Evolutionary conservation across 495 filamentous ascomycete species (phyloP).

Genomic region (Oidiodendron maius): DNA sequence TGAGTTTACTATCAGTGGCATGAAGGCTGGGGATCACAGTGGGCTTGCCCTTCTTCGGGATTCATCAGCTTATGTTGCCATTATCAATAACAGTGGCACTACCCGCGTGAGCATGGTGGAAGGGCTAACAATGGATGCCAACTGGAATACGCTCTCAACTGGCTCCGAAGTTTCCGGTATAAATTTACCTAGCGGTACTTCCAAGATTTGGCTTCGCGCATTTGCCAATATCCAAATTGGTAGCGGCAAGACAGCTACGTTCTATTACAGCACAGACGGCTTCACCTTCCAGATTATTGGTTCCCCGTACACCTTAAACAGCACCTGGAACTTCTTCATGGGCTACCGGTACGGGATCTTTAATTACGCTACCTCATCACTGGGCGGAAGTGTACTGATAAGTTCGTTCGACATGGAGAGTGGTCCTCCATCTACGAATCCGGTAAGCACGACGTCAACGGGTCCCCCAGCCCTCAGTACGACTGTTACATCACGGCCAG

Average conservation of each 20-base stretch:
- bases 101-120: conserved; percentile 17
- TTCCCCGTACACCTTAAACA: conserved; percentile 35
- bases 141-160: conserved; percentile 16
- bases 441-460: too few species aligned
- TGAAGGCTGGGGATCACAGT: conserved; percentile 44
- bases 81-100: conserved; percentile 26
- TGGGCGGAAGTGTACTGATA: conserved; percentile 36
- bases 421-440: too few species aligned
- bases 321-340: conserved; percentile 43
- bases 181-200: too few species aligned
- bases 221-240: conserved; percentile 15
- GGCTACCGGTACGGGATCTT: conserved; percentile 54
- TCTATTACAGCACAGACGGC: conserved; percentile 49
- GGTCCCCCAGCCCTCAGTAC: too few species aligned
- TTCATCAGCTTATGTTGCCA: conserved; percentile 44
- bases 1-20: conserved; percentile 35
- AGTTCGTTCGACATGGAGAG: conserved; percentile 9
- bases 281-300: conserved; percentile 37
- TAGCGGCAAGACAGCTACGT: conserved; percentile 28
- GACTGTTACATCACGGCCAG: too few species aligned
- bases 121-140: conserved; percentile 16
- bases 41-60: conserved; percentile 49
- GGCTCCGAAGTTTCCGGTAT: too few species aligned
- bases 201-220: conserved; percentile 6
- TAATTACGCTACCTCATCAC: conserved; percentile 46